Evolutionary conservation across 768 basidiomycete genomes (phyloP), one percentile per base, ranked within the genome.

Genomic region (Mycena haematopus): DNA sequence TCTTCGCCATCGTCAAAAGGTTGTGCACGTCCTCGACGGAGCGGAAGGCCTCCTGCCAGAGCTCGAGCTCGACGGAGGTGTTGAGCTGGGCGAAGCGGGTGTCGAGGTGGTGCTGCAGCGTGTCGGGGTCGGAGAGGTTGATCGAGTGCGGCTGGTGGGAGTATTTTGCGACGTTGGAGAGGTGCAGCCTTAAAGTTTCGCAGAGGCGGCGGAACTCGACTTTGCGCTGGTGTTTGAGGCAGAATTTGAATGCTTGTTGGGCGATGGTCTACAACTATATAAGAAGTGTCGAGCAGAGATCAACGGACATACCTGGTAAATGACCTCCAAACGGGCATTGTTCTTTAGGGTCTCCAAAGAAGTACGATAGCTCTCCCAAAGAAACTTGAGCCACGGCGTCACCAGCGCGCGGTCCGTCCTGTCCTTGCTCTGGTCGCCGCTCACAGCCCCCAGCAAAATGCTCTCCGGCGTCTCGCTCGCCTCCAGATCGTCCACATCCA

Each of bases 31-130:
- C 96, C 76, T 99, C 96, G 63, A 98, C 95, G 44, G 94, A 95
- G 63, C 96, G 91, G 85, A 98, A 99, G 11, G 95, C 96, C 72
- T 98, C 96, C 72, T 98, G 96, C 96, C 96, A 99, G 27, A 99
- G 84, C 77, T 99, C 96, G 66, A 99, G 89, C 75, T 99, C 95
- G 68, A 99, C 95, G 1, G 95, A 95, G 21, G 95, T 92, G 71
- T 95, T 95, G 65, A 99, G 86, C 79, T 99, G 96, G 27, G 93
- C 92, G 74, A 99, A 99, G 58, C 96, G 93, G 19, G 95, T 96
- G 74, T 98, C 96, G 63, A 99, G 90, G 76, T 97, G 93, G 69
- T 93, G 93, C 71, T 96, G 92, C 52, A 98, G 89, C 9, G 90
- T 96, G 70, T 98, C 96, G 14, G 95, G 85, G 73, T 99, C 96